Conservation (phyloP, 345 rosid species). For the Boechera retrofracta region DNA sequence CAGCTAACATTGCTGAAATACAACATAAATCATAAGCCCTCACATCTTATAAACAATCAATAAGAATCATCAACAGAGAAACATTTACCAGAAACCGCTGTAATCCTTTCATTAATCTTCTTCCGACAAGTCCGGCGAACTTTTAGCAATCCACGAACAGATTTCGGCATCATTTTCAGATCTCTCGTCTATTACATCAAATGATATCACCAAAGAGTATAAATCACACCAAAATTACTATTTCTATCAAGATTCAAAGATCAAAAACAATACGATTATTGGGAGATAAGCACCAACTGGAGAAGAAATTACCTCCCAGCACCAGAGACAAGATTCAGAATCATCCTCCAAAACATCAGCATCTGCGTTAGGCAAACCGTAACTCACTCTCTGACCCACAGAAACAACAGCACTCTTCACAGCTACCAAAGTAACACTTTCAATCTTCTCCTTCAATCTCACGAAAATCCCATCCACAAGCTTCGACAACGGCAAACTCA, state of each 20-base stretch:
- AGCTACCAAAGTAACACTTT: slow-evolving; percentile 43
- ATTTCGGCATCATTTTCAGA: slow-evolving; percentile 64
- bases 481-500: slow-evolving; percentile 60
- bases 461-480: slow-evolving; percentile 61
- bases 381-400: slow-evolving; percentile 78
- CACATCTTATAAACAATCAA: not conserved
- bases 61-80: not conserved
- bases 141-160: slow-evolving; percentile 62
- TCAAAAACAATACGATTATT: not conserved
- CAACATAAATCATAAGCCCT: slow-evolving; percentile 33
- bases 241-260: not conserved
- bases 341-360: slow-evolving; percentile 92
- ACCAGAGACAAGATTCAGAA: slow-evolving; percentile 69
- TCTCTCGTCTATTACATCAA: slow-evolving; percentile 70
- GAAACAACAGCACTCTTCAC: slow-evolving; percentile 71
- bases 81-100: slow-evolving; percentile 68
- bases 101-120: slow-evolving; percentile 84
- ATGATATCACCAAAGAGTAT: not conserved
- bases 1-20: slow-evolving; percentile 66
- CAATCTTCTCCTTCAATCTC: slow-evolving; percentile 50
- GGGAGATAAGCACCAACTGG: not conserved
- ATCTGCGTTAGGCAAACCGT: slow-evolving; percentile 69
- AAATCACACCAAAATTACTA: not conserved
- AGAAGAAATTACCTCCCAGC: slow-evolving; percentile 81
- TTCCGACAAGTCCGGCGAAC: slow-evolving; percentile 70